Base-by-base conservation (phyloP, 495 filamentous ascomycete genomes). In the Aspergillus baeticus region DNA sequence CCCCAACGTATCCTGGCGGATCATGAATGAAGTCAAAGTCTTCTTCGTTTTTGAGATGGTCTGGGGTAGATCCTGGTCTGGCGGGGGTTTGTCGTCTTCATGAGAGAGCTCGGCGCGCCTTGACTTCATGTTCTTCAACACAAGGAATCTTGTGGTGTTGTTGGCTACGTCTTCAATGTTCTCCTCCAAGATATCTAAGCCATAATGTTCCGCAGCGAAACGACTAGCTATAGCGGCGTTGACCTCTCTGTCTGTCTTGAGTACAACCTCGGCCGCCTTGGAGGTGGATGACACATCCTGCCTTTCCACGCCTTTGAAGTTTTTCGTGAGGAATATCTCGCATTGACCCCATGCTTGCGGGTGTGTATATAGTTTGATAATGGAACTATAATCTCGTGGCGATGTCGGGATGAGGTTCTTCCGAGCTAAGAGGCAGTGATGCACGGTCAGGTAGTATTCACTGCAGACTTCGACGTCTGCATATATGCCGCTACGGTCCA, bases 281-380 rank as follows among this genome's bases (percentile, higher is more conserved):
- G 84, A 89, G 1, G 94, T 98, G 2, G 90, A 95, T 39, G 87
- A 88, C 37, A 91, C 88, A 67, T 98, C 93, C 34, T 93, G 81
- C 39, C 83, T 79, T 73, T 94, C 90, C 7, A 88, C 75, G 21
- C 82, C 81, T 53, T 84, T 85, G 49, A 94, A 81, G 61, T 85
- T 72, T 42, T 73, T 63, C 6, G 76, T 74, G 6, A 96, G 73
- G 63, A 95, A 95, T n/a, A 42, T 57, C n/a, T 84, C 83, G 64
- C 91, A 96, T 74, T 98, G 94, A 5, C 91, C 93, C 77, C 92
- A 94, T 29, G 90, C 94, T 73, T 98, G 94, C 14, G 91, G 90
- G 69, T 98, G 94, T 21, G 89, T 92, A 72, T 96, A 96, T 43
- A 98, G 50, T 59, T 76, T 76, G 47, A 63, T 68, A 52, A 80